phyloP scores from a whole-genome alignment of 805 yeast species.

The Wickerhamiella sorbophila region DNA sequence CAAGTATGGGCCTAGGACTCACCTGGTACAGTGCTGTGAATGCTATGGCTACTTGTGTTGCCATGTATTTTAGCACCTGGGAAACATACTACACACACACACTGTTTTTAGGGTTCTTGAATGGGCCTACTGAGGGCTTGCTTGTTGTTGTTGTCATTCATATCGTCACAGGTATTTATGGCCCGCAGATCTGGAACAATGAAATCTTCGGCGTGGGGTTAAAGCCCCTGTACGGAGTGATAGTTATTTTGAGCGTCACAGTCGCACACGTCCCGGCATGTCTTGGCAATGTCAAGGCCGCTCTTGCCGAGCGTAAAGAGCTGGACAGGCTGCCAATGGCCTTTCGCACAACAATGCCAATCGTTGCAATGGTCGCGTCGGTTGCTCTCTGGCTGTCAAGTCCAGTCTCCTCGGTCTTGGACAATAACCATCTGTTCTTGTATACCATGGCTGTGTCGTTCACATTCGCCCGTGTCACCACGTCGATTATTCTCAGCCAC shows the following conservation, averaged over 20 bases:
- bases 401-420: conserved; percentile 35
- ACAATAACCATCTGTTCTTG: conserved; percentile 40
- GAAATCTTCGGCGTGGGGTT: conserved; percentile 30
- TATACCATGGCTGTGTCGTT: conserved; percentile 71
- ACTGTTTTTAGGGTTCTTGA: conserved; percentile 61
- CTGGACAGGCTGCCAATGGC: conserved; percentile 19
- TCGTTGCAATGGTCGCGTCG: conserved; percentile 38
- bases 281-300: conserved; percentile 32
- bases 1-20: conserved; percentile 64
- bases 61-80: conserved; percentile 66
- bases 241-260: conserved; percentile 26
- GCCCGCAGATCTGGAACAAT: conserved; percentile 24
- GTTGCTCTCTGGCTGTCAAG: conserved; percentile 33
- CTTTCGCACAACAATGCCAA: conserved; percentile 43
- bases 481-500: conserved; percentile 57
- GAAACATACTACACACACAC: conserved; percentile 87
- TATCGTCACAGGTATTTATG: conserved; percentile 49
- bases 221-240: conserved; percentile 20
- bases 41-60: conserved; percentile 34
- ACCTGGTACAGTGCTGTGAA: conserved; percentile 32
- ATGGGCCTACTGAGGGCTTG: conserved; percentile 96
- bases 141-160: conserved; percentile 46
- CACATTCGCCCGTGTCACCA: conserved; percentile 67
- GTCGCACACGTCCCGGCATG: conserved; percentile 53
- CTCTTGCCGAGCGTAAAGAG: conserved; percentile 31